Conservation (phyloP, 2,329 filamentous ascomycete species). For the Camillea tinctor region DNA sequence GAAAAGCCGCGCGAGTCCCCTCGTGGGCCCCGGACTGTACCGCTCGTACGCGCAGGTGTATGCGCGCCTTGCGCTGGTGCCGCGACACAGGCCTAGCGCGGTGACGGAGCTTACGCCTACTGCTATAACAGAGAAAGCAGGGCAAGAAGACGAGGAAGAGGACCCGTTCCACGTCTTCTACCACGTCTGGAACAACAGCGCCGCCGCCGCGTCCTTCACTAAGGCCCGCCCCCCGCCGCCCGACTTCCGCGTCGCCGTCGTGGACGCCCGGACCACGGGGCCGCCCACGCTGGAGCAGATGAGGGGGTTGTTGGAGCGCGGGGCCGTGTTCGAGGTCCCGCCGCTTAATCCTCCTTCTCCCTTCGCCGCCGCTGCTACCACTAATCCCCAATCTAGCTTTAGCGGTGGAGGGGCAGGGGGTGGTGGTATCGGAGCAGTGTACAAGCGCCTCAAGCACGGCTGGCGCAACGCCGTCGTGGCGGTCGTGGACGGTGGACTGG, state of each 20-base stretch:
- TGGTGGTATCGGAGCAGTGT: conserved; percentile 54
- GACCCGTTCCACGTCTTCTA: conserved; percentile 72
- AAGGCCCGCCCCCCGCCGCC: conserved; percentile 77
- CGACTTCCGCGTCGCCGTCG: conserved; percentile 81
- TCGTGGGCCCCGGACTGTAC: conserved; percentile 63
- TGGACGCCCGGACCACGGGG: conserved; percentile 69
- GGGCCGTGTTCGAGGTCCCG: conserved; percentile 62
- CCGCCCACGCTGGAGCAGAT: conserved; percentile 76
- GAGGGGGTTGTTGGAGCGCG: conserved; percentile 64
- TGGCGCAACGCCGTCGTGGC: conserved; percentile 81
- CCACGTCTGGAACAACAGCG: conserved; percentile 73
- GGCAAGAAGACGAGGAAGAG: conserved; percentile 23
- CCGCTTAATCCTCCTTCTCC: conserved; percentile 32
- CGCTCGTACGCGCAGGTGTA: conserved; percentile 72
- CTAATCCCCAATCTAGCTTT: conserved; percentile 23
- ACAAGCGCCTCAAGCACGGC: conserved; percentile 79
- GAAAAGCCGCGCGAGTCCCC: conserved; percentile 39
- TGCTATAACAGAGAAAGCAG: conserved; percentile 25
- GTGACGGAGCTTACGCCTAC: conserved; percentile 17
- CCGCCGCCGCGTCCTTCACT: conserved; percentile 53
- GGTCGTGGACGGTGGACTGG: conserved; percentile 84
- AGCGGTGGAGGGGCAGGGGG: conserved; percentile 43
- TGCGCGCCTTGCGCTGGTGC: conserved; percentile 70
- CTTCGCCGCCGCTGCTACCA: too few species aligned
- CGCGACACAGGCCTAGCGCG: conserved; percentile 59